Conservation (phyloP, 2,329 filamentous ascomycete genomes). For the Aureobasidium vineae region DNA sequence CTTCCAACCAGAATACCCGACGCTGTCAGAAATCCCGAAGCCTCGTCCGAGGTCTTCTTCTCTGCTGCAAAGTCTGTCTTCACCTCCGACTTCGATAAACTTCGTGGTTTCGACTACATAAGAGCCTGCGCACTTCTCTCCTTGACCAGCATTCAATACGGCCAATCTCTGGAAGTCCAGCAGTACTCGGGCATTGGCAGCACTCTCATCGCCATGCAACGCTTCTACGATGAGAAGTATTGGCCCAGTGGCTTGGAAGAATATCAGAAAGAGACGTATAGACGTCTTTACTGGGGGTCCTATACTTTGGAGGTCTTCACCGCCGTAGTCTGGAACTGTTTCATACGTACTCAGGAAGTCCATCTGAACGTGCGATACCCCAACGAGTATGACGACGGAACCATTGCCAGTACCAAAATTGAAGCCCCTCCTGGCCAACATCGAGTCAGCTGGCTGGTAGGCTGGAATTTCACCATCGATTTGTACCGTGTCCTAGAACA, state of each 20-base stretch:
- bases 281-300: constrained; percentile 56
- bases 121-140: constrained; percentile 51
- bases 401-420: constrained; percentile 39
- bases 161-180: constrained; percentile 52
- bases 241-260: constrained; percentile 51
- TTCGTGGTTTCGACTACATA: constrained; percentile 44
- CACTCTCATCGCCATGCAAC: constrained; percentile 50
- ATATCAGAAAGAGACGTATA: constrained; percentile 51
- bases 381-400: constrained; percentile 50
- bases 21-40: constrained; percentile 36
- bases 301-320: constrained; percentile 58
- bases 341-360: constrained; percentile 48
- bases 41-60: constrained; percentile 47
- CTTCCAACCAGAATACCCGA: constrained; percentile 41
- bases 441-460: constrained; percentile 49
- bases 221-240: constrained; percentile 54
- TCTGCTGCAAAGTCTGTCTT: constrained; percentile 45
- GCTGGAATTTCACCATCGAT: constrained; percentile 60
- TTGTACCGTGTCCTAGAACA: constrained; percentile 58
- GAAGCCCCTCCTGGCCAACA: constrained; percentile 24
- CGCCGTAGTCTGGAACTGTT: constrained; percentile 53
- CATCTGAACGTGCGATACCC: constrained; percentile 52
- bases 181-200: constrained; percentile 53
- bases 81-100: constrained; percentile 39
- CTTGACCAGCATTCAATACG: constrained; percentile 53